Evolutionary conservation across 2,329 filamentous ascomycete species (phyloP), one percentile per base, ranked within the genome.

Genomic region (Cladosporium sp.): DNA sequence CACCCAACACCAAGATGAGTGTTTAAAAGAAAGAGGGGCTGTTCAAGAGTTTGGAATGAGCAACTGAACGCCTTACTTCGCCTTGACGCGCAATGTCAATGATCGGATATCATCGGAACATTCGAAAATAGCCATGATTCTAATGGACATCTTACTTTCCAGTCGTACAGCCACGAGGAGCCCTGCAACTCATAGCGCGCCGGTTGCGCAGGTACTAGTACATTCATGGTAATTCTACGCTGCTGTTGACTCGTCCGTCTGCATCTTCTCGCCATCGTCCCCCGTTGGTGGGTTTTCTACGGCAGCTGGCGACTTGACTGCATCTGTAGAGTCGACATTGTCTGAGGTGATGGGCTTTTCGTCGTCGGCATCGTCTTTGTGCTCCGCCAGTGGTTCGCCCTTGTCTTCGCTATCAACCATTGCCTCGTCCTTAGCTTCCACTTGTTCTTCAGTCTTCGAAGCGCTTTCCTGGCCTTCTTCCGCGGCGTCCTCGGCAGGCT

Each of bases 171-270:
- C 41, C n/a, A 21, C 41, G 41, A 47, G 41, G 8, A 24, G 41
- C 41, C 41, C n/a, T 47, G 41, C 41, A 47, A 21, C 12, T 21
- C 41, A 47, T 47, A 21, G n/a, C 41, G 41, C 41, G n/a, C n/a
- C n/a, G 41, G 12, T 21, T 47, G 41, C 41, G 41, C 41, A 47
- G 41, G 32, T 62, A 32, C 32, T 38, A 24, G 21, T 52, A 54
- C 44, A 62, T 52, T 52, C 47, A 15, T 62, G 49, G 24, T 38
- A 30, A 55, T 36, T 18, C 55, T 57, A 64, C 32, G 61, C n/a
- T 57, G 36, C 51, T 64, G 44, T 41, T 26, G 61, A 57, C 36
- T 55, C 34, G 36, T 64, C 61, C 6, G 36, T 64, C 51, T 64
- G 61, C 51, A 57, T 47, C 41, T 57, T 32, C 36, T 64, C 61